phyloP scores from a whole-genome alignment of 1,284 basidiomycete species.

The Schizophyllum amplum region DNA sequence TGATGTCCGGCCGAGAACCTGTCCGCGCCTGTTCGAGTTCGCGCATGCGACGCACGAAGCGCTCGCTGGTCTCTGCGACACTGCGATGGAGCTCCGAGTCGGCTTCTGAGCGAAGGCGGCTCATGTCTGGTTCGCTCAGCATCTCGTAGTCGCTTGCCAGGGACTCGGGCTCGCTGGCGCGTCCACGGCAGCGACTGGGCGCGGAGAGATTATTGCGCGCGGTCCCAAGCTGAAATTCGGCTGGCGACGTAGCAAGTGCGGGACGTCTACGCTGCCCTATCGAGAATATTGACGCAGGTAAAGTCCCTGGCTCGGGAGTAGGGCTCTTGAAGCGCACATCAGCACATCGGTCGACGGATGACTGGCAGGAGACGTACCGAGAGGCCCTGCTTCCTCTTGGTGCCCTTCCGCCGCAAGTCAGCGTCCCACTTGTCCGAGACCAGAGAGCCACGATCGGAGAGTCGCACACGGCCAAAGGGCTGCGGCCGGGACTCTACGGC shows the following conservation, averaged over 20 bases:
- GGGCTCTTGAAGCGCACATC: neutral
- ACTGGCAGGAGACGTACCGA: neutral
- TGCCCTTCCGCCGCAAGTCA: neutral
- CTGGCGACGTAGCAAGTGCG: neutral
- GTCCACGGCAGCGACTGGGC: neutral
- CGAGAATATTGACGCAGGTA: neutral
- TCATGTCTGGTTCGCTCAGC: constrained; percentile 24
- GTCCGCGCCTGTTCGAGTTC: constrained; percentile 52
- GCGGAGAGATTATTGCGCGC: no score
- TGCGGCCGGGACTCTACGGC: neutral
- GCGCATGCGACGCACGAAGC: constrained; percentile 63
- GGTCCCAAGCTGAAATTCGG: neutral
- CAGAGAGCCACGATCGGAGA: neutral
- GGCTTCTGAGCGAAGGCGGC: constrained; percentile 47
- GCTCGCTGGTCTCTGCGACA: constrained; percentile 53
- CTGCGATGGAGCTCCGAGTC: constrained; percentile 57
- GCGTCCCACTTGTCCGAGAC: neutral
- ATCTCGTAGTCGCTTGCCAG: neutral
- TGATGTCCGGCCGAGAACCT: constrained; percentile 26
- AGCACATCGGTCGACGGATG: neutral
- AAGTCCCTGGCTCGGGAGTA: neutral
- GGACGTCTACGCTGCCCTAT: neutral
- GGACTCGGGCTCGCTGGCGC: neutral
- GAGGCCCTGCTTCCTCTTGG: neutral
- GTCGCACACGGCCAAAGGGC: no score